Conservation (phyloP, 805 yeast species). For the Metschnikowia sp. region DNA sequence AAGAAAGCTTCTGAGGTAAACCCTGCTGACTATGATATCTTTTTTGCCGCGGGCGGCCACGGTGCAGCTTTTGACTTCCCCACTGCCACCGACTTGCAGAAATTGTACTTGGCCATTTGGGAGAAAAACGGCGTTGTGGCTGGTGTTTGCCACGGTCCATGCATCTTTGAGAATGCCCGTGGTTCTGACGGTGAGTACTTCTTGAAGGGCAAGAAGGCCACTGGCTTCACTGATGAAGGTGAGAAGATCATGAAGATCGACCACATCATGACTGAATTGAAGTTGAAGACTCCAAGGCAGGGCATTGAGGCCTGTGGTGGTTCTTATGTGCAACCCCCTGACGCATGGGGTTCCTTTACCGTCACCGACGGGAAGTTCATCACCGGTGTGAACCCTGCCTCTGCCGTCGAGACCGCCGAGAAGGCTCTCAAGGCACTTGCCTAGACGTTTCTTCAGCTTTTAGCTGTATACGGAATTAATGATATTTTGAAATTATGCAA, state of each 20-base stretch:
- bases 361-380: constrained; percentile 56
- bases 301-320: constrained; percentile 39
- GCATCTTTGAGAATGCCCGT: constrained; percentile 47
- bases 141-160: constrained; percentile 72
- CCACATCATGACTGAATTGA: constrained; percentile 19
- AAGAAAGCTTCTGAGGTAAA: constrained; percentile 49
- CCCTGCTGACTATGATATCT: constrained; percentile 47
- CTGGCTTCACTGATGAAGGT: constrained; percentile 61
- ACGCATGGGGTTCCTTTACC: constrained; percentile 50
- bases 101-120: constrained; percentile 45
- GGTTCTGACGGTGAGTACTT: constrained; percentile 40
- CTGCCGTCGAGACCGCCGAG: constrained; percentile 49
- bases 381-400: constrained; percentile 65
- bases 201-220: constrained; percentile 50
- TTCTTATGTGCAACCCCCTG: constrained; percentile 42
- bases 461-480: too few relatives aligned
- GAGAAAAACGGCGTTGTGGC: constrained; percentile 52
- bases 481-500: too few relatives aligned
- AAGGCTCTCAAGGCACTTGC: constrained; percentile 26
- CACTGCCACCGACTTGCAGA: constrained; percentile 44
- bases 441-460: background rate
- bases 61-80: constrained; percentile 60
- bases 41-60: constrained; percentile 68
- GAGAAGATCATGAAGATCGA: constrained; percentile 34
- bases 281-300: constrained; percentile 35